phyloP scores from a whole-genome alignment of 179 eudicot species.

The Beta macrorhiza region DNA sequence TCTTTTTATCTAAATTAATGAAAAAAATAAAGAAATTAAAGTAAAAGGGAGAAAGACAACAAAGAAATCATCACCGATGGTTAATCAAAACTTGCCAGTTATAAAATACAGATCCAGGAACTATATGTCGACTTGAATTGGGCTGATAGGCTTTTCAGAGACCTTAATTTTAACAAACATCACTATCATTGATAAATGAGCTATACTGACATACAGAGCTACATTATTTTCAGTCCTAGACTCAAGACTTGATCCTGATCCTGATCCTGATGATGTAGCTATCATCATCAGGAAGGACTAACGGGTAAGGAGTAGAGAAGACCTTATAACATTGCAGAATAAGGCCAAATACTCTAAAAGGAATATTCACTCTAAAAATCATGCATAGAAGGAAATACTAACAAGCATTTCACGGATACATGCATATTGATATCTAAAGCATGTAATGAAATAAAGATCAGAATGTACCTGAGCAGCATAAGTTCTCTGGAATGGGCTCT shows the following conservation, averaged over 20 bases:
- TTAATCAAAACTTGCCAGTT: not conserved
- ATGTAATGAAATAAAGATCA: constrained; percentile 3
- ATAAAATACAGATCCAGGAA: not conserved
- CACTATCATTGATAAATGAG: not conserved
- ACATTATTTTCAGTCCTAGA: not conserved
- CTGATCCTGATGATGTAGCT: not conserved
- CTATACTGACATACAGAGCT: not conserved
- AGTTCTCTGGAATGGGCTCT: constrained; percentile 88
- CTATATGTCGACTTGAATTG: not conserved
- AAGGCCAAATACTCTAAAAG: not conserved
- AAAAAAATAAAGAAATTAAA: not conserved
- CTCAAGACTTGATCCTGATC: too few species aligned
- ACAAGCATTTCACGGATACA: not conserved
- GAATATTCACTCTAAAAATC: not conserved
- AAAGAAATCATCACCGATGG: not conserved
- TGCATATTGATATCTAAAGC: not conserved
- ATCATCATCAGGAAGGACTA: not conserved
- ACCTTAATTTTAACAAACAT: not conserved
- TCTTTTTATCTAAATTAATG: constrained; percentile 58
- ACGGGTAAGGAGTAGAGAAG: not conserved
- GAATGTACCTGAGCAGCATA: constrained; percentile 77
- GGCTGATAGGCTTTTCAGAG: not conserved
- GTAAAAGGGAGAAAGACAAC: not conserved
- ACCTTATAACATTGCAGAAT: not conserved
- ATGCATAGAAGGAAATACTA: not conserved